Conservation (phyloP, 1,284 basidiomycete genomes). For the Heterobasidion annosum region DNA sequence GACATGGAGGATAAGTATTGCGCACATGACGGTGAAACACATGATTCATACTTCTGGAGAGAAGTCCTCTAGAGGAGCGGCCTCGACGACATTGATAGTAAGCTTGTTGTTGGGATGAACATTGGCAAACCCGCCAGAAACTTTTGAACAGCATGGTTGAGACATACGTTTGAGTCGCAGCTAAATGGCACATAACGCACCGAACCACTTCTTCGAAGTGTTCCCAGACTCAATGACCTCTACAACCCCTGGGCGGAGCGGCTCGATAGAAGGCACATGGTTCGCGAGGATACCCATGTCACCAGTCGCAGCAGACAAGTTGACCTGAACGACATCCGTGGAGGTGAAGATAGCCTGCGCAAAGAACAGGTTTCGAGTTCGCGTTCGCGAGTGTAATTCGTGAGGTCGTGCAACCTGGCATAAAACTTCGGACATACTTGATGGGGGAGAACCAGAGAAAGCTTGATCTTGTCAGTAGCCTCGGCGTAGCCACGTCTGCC, state of each 20-base stretch:
- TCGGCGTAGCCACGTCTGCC: conserved; percentile 84
- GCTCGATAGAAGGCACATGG: conserved; percentile 91
- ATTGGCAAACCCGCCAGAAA: conserved; percentile 95
- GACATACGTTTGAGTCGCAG: not conserved
- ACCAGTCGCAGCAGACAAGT: conserved; percentile 87
- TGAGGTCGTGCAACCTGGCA: not conserved
- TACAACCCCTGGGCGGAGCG: conserved; percentile 85
- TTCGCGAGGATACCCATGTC: conserved; percentile 98
- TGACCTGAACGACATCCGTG: conserved; percentile 87
- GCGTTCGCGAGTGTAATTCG: not conserved
- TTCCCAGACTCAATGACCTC: conserved; percentile 83
- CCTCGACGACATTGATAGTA: conserved; percentile 97
- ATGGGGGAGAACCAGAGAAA: conserved; percentile 89
- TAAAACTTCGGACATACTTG: conserved; percentile 53
- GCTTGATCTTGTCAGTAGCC: conserved; percentile 76
- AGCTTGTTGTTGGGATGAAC: conserved; percentile 97
- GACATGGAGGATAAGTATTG: not conserved
- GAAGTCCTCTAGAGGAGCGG: conserved; percentile 88
- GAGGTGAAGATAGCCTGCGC: conserved; percentile 79
- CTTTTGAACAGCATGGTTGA: conserved; percentile 32
- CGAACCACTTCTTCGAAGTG: conserved; percentile 89
- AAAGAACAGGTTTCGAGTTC: conserved; percentile 1
- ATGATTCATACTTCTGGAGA: conserved; percentile 60
- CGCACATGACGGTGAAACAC: not conserved
- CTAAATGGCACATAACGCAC: conserved; percentile 30